These are phyloP conservation scores for Cercospora brassicicola DNA, from an alignment of 2,329 filamentous ascomycete genomes.

Conservation along the genomic window DNA sequence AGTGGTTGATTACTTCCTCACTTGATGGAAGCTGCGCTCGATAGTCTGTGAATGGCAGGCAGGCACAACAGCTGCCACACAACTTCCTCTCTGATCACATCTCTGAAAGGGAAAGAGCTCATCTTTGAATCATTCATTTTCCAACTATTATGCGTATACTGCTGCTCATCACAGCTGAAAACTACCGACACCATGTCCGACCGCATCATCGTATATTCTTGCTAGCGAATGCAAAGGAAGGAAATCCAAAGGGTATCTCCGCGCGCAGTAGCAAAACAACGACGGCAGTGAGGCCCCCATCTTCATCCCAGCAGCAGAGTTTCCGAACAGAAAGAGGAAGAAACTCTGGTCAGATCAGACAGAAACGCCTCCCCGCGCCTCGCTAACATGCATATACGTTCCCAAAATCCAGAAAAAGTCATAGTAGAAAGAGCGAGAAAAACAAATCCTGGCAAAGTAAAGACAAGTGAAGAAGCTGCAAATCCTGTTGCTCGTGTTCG, in stretches of 20 bases:
- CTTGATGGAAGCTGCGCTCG: background rate
- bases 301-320: constrained; percentile 19
- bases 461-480: constrained; percentile 6
- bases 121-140: background rate
- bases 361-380: constrained; percentile 25
- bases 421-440: background rate
- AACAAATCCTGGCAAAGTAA: background rate
- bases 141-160: background rate
- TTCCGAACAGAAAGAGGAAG: background rate
- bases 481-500: background rate
- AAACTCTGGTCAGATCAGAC: constrained; percentile 15
- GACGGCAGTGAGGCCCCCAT: constrained; percentile 11
- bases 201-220: background rate
- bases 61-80: background rate
- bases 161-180: background rate
- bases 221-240: constrained; percentile 8
- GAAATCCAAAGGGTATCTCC: constrained; percentile 23
- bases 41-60: fast-evolving
- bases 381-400: constrained; percentile 21
- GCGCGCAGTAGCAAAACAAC: constrained; percentile 18
- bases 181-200: background rate
- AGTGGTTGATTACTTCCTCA: background rate
- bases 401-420: background rate
- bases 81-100: background rate
- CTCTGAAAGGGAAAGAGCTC: background rate